phyloP scores from a whole-genome alignment of 805 yeast species.

The Nakazawaea peltata region DNA sequence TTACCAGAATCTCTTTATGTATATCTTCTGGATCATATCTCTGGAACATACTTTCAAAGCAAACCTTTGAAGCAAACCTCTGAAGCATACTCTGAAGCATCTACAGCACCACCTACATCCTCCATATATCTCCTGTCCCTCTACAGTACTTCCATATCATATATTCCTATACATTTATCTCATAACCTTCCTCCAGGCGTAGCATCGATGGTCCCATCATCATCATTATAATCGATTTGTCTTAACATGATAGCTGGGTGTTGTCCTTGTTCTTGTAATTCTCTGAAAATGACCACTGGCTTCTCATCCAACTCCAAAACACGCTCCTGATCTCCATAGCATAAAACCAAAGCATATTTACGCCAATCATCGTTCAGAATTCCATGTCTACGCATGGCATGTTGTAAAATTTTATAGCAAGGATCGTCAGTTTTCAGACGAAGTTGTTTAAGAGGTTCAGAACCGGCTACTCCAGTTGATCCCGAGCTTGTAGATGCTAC shows the following conservation, averaged over 20 bases:
- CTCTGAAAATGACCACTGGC: slow-evolving; percentile 82
- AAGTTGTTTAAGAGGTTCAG: slow-evolving; percentile 75
- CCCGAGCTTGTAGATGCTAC: slow-evolving; percentile 8
- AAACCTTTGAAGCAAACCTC: too few relatives aligned
- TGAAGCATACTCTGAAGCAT: too few relatives aligned
- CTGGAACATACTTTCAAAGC: too few relatives aligned
- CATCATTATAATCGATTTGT: slow-evolving; percentile 51
- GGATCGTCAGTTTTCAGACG: slow-evolving; percentile 88
- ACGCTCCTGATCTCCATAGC: slow-evolving; percentile 87
- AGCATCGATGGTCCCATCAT: slow-evolving; percentile 14
- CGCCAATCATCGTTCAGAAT: slow-evolving; percentile 76
- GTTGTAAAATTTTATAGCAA: slow-evolving; percentile 78
- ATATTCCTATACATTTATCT: too few relatives aligned
- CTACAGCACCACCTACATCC: too few relatives aligned
- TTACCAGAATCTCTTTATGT: too few relatives aligned
- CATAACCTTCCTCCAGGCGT: slow-evolving; percentile 10
- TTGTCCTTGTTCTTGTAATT: slow-evolving; percentile 73
- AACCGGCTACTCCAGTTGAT: slow-evolving; percentile 12
- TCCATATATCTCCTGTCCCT: too few relatives aligned
- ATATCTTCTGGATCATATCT: too few relatives aligned
- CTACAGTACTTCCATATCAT: too few relatives aligned
- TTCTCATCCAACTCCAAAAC: slow-evolving; percentile 76
- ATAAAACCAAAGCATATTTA: slow-evolving; percentile 79
- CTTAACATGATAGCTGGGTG: slow-evolving; percentile 91
- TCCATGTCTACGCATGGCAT: slow-evolving; percentile 81